Conservation (phyloP, 192 early-diverging fungal species). For the Coemansia sp. region DNA sequence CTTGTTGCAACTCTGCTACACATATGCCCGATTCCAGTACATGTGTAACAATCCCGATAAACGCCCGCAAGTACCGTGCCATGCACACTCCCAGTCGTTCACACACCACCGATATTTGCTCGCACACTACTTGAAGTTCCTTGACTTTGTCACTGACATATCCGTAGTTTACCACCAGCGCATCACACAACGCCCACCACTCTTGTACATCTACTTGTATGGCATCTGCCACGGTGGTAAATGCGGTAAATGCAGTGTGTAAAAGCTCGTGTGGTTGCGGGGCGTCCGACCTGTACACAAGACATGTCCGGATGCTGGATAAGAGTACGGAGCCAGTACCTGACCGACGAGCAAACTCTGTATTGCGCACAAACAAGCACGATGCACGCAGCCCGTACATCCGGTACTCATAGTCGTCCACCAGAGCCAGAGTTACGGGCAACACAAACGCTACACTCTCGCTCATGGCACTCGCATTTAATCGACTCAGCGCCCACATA, state of each 20-base stretch:
- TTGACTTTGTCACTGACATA: slow-evolving; percentile 37
- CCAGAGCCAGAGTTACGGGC: slow-evolving; percentile 28
- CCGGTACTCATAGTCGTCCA: slow-evolving; percentile 41
- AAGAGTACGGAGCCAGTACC: slow-evolving; percentile 34
- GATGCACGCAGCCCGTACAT: slow-evolving; percentile 26
- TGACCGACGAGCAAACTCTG: slow-evolving; percentile 30
- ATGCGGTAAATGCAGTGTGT: slow-evolving; percentile 15
- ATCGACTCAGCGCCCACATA: slow-evolving; percentile 23
- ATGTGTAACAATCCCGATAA: slow-evolving; percentile 25
- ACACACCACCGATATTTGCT: slow-evolving; percentile 14
- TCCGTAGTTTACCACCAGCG: slow-evolving; percentile 22
- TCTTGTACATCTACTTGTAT: background rate
- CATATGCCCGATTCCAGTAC: slow-evolving; percentile 20
- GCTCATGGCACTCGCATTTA: slow-evolving; percentile 9
- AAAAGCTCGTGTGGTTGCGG: slow-evolving; percentile 14
- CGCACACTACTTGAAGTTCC: slow-evolving; percentile 13
- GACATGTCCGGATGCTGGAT: slow-evolving; percentile 14
- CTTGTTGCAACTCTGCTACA: slow-evolving; percentile 22
- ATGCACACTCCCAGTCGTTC: slow-evolving; percentile 25
- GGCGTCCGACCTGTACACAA: slow-evolving; percentile 27
- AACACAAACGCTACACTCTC: slow-evolving; percentile 24
- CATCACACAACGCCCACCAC: slow-evolving; percentile 34
- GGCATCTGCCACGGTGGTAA: slow-evolving; percentile 6
- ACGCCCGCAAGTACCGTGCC: slow-evolving; percentile 30
- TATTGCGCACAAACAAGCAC: background rate